Conservation (phyloP, 352 stramenopile species). For the Phytophthora foliorum region DNA sequence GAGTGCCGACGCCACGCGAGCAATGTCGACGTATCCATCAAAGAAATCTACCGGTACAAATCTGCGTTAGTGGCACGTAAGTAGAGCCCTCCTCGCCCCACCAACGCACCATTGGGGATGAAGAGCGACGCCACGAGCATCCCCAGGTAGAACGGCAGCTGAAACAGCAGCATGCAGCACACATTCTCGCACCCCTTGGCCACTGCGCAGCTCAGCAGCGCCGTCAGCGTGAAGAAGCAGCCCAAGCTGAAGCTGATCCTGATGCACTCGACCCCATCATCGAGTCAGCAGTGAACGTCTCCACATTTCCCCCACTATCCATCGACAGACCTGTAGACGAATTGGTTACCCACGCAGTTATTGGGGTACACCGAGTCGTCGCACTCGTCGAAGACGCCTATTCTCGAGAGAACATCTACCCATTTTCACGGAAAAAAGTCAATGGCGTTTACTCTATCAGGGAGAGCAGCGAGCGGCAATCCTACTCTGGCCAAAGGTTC, state of each 20-base stretch:
- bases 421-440: not conserved
- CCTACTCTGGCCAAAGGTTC: slow-evolving; percentile 68
- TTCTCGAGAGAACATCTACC: slow-evolving; percentile 45
- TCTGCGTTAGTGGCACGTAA: not conserved
- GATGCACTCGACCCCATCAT: not conserved
- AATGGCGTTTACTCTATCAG: not conserved
- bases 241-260: slow-evolving; percentile 77
- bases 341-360: slow-evolving; percentile 77
- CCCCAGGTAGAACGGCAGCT: slow-evolving; percentile 66
- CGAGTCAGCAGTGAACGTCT: not conserved
- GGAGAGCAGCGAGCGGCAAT: not conserved
- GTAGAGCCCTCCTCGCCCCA: not conserved
- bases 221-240: slow-evolving; percentile 72
- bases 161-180: slow-evolving; percentile 74
- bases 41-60: slow-evolving; percentile 59
- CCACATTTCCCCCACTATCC: not conserved
- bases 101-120: slow-evolving; percentile 62
- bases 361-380: slow-evolving; percentile 36
- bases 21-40: slow-evolving; percentile 68
- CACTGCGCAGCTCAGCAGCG: slow-evolving; percentile 58
- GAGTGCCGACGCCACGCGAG: slow-evolving; percentile 61
- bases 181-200: slow-evolving; percentile 62
- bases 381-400: slow-evolving; percentile 67
- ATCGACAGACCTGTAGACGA: slow-evolving; percentile 65
- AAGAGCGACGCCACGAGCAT: slow-evolving; percentile 71